Evolutionary conservation across 1,139 yeast species (phyloP).

Genomic region (Scheffersomyces insectosa): DNA sequence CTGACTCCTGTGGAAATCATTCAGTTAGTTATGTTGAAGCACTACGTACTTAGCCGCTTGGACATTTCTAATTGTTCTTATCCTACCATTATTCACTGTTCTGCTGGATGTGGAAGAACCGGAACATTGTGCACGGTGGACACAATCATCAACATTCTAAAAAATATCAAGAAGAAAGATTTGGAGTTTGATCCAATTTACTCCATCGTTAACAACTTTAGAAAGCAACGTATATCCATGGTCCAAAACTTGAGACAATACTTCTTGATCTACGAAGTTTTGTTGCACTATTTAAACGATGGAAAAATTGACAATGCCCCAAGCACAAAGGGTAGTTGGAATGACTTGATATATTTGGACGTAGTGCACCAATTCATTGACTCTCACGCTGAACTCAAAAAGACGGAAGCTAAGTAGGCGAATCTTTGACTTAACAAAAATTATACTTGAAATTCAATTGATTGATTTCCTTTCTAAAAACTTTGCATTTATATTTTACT

Average conservation of each 20-base stretch:
- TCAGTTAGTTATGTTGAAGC: conserved; percentile 41
- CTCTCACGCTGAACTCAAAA: too few relatives aligned
- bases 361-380: conserved; percentile 26
- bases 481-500: too few relatives aligned
- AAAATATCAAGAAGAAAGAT: conserved; percentile 13
- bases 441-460: too few relatives aligned
- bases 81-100: conserved; percentile 75
- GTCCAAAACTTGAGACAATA: conserved; percentile 80
- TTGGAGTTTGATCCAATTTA: conserved; percentile 43
- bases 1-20: conserved; percentile 42
- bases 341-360: conserved; percentile 22
- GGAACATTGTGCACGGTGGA: conserved; percentile 84
- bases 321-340: conserved; percentile 13
- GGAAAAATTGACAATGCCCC: conserved; percentile 9
- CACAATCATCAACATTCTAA: conserved; percentile 52
- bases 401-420: too few relatives aligned
- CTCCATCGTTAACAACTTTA: conserved; percentile 55
- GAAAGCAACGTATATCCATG: conserved; percentile 79
- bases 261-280: conserved; percentile 64
- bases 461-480: too few relatives aligned
- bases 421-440: too few relatives aligned
- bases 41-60: conserved; percentile 22
- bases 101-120: conserved; percentile 93
- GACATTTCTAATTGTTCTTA: conserved; percentile 8
- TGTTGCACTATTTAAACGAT: conserved; percentile 23